These are phyloP conservation scores for Marasmius tenuissimus DNA, from an alignment of 1,284 basidiomycete genomes.

Conservation along the genomic window DNA sequence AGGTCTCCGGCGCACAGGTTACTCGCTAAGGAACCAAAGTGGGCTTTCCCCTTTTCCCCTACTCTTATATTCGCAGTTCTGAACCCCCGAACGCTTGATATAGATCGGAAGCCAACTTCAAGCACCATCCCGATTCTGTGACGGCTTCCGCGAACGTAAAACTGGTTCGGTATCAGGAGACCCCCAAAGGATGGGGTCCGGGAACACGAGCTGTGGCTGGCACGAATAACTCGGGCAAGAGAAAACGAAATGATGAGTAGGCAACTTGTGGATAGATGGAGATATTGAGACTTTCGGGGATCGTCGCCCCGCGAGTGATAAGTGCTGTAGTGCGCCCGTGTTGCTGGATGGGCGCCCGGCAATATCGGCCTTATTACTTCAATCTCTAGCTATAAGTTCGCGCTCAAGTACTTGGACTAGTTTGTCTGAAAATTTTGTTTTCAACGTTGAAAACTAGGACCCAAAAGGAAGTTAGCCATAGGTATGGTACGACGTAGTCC, in stretches of 20 bases:
- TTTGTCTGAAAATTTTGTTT: too few relatives aligned
- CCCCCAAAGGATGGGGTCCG: constrained; percentile 95
- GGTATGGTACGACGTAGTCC: background rate
- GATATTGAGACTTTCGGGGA: too few relatives aligned
- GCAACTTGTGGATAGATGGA: background rate
- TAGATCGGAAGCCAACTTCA: constrained; percentile 74
- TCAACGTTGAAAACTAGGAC: background rate
- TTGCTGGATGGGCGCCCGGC: too few relatives aligned
- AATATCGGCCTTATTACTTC: too few relatives aligned
- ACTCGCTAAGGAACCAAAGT: constrained; percentile 69
- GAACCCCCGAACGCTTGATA: constrained; percentile 13
- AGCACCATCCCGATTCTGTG: constrained; percentile 64
- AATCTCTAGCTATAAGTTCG: too few relatives aligned
- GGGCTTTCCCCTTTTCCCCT: constrained; percentile 22
- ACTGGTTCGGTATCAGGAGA: constrained; percentile 88
- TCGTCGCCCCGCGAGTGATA: too few relatives aligned
- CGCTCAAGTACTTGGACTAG: too few relatives aligned
- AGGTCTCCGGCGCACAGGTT: constrained; percentile 68
- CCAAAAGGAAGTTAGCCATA: background rate
- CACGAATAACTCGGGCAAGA: constrained; percentile 48
- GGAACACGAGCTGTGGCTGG: constrained; percentile 55
- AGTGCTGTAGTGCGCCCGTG: too few relatives aligned
- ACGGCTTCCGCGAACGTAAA: constrained; percentile 65
- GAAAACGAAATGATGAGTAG: constrained; percentile 17
- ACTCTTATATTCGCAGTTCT: background rate